Conservation (phyloP, 176 grass and related monocot genomes). For the Ampelocalamus luodianensis region DNA sequence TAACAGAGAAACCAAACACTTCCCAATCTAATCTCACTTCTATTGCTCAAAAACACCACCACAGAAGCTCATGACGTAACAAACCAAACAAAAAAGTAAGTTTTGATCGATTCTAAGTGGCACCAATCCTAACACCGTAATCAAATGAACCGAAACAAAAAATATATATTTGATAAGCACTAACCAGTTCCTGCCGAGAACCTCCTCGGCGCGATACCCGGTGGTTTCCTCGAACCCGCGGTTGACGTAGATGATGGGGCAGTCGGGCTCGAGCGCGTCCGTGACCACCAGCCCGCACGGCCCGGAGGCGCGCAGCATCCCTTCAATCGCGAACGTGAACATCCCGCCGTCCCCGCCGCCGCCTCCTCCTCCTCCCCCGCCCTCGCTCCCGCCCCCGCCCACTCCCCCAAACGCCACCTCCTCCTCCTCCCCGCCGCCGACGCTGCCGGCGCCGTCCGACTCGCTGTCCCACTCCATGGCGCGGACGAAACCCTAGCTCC, state of each 20-base stretch:
- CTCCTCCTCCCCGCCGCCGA: slow-evolving; percentile 49
- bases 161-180: slow-evolving; percentile 25
- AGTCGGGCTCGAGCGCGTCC: slow-evolving; percentile 91
- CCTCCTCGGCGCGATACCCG: slow-evolving; percentile 92
- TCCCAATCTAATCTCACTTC: background rate
- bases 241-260: slow-evolving; percentile 97
- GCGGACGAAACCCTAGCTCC: slow-evolving; percentile 53
- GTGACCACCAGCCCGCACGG: slow-evolving; percentile 86
- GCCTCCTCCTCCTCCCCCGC: background rate
- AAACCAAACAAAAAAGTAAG: background rate
- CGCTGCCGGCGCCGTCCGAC: slow-evolving; percentile 69
- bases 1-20: background rate
- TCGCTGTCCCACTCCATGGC: slow-evolving; percentile 94
- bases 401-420: slow-evolving; percentile 19
- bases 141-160: background rate
- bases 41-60: background rate
- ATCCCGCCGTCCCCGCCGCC: slow-evolving; percentile 41
- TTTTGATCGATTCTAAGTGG: background rate
- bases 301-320: slow-evolving; percentile 65
- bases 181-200: slow-evolving; percentile 95
- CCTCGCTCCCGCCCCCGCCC: background rate
- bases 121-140: background rate
- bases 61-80: background rate
- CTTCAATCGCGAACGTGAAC: slow-evolving; percentile 78
- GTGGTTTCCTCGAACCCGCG: slow-evolving; percentile 90